phyloP scores from a whole-genome alignment of 2,329 filamentous ascomycete genomes.

The Diaporthe caulivora region DNA sequence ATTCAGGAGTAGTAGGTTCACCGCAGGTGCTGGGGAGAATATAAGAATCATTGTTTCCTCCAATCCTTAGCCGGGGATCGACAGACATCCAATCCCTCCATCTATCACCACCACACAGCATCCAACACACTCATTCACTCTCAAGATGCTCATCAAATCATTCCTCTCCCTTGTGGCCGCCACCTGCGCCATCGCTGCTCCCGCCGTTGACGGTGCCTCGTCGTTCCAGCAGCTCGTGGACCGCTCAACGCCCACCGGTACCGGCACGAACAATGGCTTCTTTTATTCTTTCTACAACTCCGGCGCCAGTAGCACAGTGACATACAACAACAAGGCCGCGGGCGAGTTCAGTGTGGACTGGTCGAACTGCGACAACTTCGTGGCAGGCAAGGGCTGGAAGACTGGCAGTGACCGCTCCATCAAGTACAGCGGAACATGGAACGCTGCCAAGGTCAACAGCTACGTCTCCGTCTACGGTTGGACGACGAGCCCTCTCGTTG shows the following conservation, averaged over 20 bases:
- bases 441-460: slow-evolving; percentile 46
- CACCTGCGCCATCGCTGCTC: slow-evolving; percentile 11
- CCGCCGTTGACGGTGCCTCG: neutral
- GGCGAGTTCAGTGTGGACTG: slow-evolving; percentile 57
- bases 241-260: slow-evolving; percentile 48
- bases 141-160: slow-evolving; percentile 27
- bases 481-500: slow-evolving; percentile 49
- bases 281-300: slow-evolving; percentile 62
- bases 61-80: neutral
- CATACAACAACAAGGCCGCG: slow-evolving; percentile 55
- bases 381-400: slow-evolving; percentile 70
- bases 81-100: neutral
- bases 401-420: slow-evolving; percentile 54
- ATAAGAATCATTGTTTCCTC: slow-evolving; percentile 9
- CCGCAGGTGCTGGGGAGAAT: neutral
- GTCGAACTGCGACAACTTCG: slow-evolving; percentile 63
- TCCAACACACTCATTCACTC: neutral
- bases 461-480: slow-evolving; percentile 51
- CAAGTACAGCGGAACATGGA: slow-evolving; percentile 47
- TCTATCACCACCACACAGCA: neutral
- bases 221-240: slow-evolving; percentile 8
- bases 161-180: slow-evolving; percentile 30
- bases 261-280: slow-evolving; percentile 53
- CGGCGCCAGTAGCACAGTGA: slow-evolving; percentile 50
- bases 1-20: neutral